Conservation (phyloP, 306 rosid genomes). For the Alnus rubra region DNA sequence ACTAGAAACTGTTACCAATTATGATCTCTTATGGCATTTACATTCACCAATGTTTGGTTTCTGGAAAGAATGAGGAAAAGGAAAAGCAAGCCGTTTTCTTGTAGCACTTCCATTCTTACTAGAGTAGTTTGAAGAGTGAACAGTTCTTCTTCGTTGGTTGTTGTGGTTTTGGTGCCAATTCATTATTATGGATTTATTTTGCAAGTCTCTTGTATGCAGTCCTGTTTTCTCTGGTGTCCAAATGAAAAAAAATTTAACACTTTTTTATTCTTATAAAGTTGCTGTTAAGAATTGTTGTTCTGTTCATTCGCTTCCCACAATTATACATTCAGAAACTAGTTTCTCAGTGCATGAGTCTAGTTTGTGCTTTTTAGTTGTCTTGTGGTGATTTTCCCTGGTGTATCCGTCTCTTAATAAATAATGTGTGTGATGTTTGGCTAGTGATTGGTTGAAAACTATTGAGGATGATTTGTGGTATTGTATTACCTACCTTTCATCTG, state of each 20-base stretch:
- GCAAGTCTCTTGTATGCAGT: slow-evolving; percentile 15
- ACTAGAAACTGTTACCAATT: background rate
- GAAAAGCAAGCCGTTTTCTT: background rate
- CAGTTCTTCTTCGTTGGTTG: slow-evolving; percentile 27
- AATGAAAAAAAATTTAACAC: too few species aligned
- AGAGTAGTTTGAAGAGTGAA: slow-evolving; percentile 30
- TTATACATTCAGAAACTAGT: slow-evolving; percentile 10
- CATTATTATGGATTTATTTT: slow-evolving; percentile 16
- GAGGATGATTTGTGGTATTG: background rate
- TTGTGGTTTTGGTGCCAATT: slow-evolving; percentile 4
- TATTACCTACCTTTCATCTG: background rate
- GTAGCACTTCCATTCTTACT: background rate
- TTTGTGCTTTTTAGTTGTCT: slow-evolving; percentile 25
- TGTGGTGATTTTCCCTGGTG: background rate
- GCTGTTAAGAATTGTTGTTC: background rate
- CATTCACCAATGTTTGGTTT: background rate
- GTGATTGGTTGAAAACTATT: background rate
- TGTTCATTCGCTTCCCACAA: background rate
- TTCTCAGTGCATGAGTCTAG: slow-evolving; percentile 8
- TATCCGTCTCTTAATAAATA: background rate
- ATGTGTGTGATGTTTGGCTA: background rate
- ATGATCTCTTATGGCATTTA: background rate
- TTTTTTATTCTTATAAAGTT: background rate
- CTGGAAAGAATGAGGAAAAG: background rate
- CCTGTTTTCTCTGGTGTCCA: slow-evolving; percentile 15